Evolutionary conservation across 192 early-diverging fungal genomes (phyloP), one percentile per base, ranked within the genome.

Genomic region (Backusella tarrabulga): DNA sequence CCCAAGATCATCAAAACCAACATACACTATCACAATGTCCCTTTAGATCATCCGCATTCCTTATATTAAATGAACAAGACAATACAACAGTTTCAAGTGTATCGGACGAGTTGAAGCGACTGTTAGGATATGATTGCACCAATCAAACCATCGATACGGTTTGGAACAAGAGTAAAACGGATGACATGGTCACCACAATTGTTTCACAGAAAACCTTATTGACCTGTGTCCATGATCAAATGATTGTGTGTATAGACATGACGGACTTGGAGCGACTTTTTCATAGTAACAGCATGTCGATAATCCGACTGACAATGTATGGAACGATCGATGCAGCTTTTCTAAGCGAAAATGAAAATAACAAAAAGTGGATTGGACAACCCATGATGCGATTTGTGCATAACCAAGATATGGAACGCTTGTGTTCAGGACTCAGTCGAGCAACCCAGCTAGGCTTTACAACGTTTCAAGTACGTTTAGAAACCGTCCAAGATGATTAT

Each of bases 301-400:
- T 77, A 67, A 69, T 72, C 42, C 73, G 80, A n/a, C 23, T 81
- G 17, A 77, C 68, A 8, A 46, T 63, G 15, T 81, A 81, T 77
- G 80, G 80, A 56, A 71, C 76, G 19, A 81, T 81, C 17, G 75
- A 81, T 23, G 70, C 80, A 46, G 54, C 63, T 19, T 73, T 79
- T 50, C 9, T 52, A 66, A 74, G n/a, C 63, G 63, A 44, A 17
- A 11, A 41, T 50, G 19, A 15, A 11, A 60, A 14, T 68, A 34
- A 72, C 12, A 63, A 63, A 63, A 63, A 9, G 26, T 36, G 41
- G 68, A 36, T 69, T 15, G 72, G 68, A 6, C 67, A 74, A 26
- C 80, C 80, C 36, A 36, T 81, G 72, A 81, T 81, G 80, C 76
- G 76, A 0, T 77, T 71, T 77, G 75, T 81, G 35, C 80, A 77